A percentile compares a stretch with the other conserved stretches of the same genome.
Evolutionary conservation across 345 rosid genomes (phyloP).

Genomic region (Angophora floribunda): DNA sequence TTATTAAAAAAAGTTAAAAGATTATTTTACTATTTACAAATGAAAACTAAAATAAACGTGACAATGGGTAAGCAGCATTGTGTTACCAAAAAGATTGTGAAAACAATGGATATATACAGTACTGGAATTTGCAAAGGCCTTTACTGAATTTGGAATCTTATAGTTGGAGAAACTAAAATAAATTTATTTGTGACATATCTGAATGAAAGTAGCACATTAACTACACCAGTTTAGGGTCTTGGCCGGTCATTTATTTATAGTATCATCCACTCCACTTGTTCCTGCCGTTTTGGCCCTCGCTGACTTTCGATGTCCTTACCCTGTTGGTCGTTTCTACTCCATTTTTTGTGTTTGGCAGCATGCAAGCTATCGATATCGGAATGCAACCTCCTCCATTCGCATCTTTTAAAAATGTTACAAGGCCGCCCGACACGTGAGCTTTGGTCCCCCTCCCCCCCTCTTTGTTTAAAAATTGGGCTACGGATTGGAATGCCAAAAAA

Average conservation of each 20-base stretch:
- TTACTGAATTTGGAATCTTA: background rate
- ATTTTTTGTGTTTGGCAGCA: background rate
- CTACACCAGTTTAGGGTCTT: background rate
- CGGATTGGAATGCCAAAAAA: background rate
- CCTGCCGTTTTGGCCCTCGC: background rate
- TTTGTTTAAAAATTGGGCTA: background rate
- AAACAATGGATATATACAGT: background rate
- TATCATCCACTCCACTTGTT: background rate
- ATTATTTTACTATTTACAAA: background rate
- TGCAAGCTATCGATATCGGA: background rate
- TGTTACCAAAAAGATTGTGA: background rate
- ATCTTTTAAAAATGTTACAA: background rate
- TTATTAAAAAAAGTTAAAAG: background rate
- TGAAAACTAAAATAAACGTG: background rate
- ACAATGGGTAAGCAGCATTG: background rate
- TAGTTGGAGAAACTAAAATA: background rate
- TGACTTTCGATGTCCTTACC: background rate
- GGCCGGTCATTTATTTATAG: background rate
- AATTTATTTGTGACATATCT: background rate
- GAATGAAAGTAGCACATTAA: background rate
- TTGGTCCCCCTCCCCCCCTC: background rate
- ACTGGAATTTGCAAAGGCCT: background rate
- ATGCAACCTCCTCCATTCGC: background rate
- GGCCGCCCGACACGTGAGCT: background rate
- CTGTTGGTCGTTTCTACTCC: background rate